Base-by-base conservation (phyloP, 2,329 filamentous ascomycete genomes). In the Fonsecaea nubica region DNA sequence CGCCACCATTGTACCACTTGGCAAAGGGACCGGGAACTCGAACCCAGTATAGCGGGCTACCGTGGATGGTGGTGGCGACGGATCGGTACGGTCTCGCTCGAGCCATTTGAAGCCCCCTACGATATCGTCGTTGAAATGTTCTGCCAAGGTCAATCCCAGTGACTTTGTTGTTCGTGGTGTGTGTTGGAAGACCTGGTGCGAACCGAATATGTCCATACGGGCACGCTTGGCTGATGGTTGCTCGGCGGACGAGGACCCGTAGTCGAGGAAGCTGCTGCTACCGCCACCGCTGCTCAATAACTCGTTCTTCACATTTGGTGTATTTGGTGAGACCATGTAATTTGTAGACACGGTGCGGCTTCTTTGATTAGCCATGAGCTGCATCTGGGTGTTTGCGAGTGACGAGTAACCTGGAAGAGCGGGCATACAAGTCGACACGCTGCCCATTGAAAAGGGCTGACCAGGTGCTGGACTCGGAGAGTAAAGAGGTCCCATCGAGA, bases 21-120 rank as follows among this genome's bases (percentile, higher is more conserved):
- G 52, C 21, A 30, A 45, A 21, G 66, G 62, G 21, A 65, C 32
- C 7, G 66, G 66, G 25, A 53, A 68, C 5, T 68, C 62, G 40
- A 57, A 68, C 35, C 59, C 66, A 35, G 55, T 65, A n/a, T 25
- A 32, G 10, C 18, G 50, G 32, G 40, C 25, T 10, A 65, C 15
- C 32, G 10, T 13, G 3, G 62, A 63, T 21, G 32, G 54, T 33
- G 66, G 55, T 35, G 66, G 58, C 35, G 42, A 38, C 25, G 48
- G 63, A 53, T 65, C 58, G 33, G 7, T 21, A 18, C 45, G 18
- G 4, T 18, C 48, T 18, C 48, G 58, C n/a, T 52, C 55, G n/a
- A 60, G 21, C 66, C 66, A 68, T 33, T 61, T 63, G 45, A 53
- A 57, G 35, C 52, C 36, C 4, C 21, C 12, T 30, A 15, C 50